Percentiles rank a stretch among this genome's conserved stretches.
These are phyloP conservation scores for Pseudofabraea citricarpa DNA, from an alignment of 2,329 filamentous ascomycete genomes.

Conservation along the genomic window DNA sequence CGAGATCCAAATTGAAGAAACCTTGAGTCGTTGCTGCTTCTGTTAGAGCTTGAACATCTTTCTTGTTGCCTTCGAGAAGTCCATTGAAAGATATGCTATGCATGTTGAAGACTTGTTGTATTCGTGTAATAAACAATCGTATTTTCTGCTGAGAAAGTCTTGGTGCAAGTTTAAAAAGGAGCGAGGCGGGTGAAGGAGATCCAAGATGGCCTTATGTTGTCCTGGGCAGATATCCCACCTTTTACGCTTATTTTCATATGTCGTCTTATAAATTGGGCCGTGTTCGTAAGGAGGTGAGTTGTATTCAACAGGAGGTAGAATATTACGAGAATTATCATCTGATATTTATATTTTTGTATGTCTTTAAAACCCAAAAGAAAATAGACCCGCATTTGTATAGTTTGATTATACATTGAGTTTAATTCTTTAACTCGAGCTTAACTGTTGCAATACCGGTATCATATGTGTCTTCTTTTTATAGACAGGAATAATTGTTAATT, in stretches of 20 bases:
- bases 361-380: background rate
- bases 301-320: background rate
- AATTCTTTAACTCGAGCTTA: too few species aligned
- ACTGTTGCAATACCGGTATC: too few species aligned
- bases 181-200: background rate
- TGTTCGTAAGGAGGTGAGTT: background rate
- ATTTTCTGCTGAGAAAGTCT: background rate
- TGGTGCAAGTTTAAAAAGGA: background rate
- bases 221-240: background rate
- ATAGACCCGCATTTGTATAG: too few species aligned
- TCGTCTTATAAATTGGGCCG: background rate
- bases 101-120: constrained; percentile 1
- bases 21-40: constrained; percentile 2
- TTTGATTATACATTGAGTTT: too few species aligned
- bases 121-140: background rate
- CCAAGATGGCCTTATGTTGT: background rate
- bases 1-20: constrained; percentile 1
- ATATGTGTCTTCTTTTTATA: too few species aligned
- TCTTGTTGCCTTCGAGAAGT: background rate
- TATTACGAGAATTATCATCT: background rate
- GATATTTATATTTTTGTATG: background rate
- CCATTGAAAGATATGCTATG: constrained; percentile 1
- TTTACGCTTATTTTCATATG: background rate
- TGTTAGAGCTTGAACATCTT: constrained; percentile 1
- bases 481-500: too few species aligned